Percentiles rank a stretch among this genome's conserved stretches.
Evolutionary conservation across 2,329 filamentous ascomycete genomes (phyloP).

Genomic region (Aureobasidium pullulans): DNA sequence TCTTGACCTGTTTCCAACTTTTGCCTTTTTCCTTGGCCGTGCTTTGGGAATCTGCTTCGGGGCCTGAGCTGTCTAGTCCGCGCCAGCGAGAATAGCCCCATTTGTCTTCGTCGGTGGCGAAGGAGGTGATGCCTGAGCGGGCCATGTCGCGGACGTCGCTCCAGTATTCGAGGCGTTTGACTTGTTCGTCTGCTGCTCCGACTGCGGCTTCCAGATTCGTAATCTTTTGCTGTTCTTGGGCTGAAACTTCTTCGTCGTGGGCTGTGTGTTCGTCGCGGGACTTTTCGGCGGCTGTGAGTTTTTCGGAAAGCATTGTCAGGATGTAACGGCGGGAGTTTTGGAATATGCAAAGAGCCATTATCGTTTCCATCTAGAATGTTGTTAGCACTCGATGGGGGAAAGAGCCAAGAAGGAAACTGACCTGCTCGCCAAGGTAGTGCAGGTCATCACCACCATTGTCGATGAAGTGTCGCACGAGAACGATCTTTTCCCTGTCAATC

Average conservation of each 20-base stretch:
- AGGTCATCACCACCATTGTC: constrained; percentile 68
- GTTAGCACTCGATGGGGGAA: constrained; percentile 24
- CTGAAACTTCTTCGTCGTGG: constrained; percentile 34
- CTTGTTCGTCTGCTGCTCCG: constrained; percentile 70
- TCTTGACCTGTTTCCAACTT: constrained; percentile 13
- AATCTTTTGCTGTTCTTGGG: constrained; percentile 46
- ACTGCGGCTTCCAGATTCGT: constrained; percentile 67
- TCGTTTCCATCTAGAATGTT: constrained; percentile 59
- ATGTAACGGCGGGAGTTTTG: constrained; percentile 77
- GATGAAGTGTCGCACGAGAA: constrained; percentile 76
- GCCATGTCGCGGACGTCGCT: constrained; percentile 54
- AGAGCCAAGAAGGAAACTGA: constrained; percentile 21
- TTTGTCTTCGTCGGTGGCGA: constrained; percentile 26
- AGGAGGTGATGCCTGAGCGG: constrained; percentile 29
- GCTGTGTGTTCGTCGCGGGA: constrained; percentile 42
- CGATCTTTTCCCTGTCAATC: constrained; percentile 88
- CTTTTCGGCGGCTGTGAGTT: constrained; percentile 49
- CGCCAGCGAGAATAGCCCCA: constrained; percentile 31
- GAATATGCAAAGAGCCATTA: constrained; percentile 83
- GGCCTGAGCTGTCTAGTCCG: constrained; percentile 31
- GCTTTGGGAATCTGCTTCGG: constrained; percentile 17
- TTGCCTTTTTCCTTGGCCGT: constrained; percentile 20
- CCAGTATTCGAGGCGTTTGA: constrained; percentile 78
- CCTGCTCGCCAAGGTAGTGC: constrained; percentile 60
- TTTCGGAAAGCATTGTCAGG: constrained; percentile 57